Base-by-base conservation (phyloP, 2,329 filamentous ascomycete species). In the Botrytis byssoidea region DNA sequence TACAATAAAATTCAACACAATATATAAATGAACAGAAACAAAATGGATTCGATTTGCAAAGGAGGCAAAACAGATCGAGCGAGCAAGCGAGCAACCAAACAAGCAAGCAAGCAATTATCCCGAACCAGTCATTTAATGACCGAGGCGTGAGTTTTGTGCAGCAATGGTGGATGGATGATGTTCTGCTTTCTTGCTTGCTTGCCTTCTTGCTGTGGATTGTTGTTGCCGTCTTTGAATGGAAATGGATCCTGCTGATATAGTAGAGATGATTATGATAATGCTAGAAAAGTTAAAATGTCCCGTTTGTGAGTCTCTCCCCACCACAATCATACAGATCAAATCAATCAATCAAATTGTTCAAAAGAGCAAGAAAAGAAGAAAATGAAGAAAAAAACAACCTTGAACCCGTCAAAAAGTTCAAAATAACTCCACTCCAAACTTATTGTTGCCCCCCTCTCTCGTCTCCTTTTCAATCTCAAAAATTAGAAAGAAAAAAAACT, bases 361-460 rank as follows among this genome's bases (percentile, higher is more conserved):
- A 29, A 29, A 57, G n/a, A 16, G 51, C 16, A 9, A 57, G 51
- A 29, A 29, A 8, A 29, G 29, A 65, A 32, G 44, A 46, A 32
- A 32, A 22, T 32, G 37, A 29, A 22, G 14, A 32, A 29, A 22
- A 22, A 32, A 22, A 65, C 35, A 68, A 68, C 48, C 48, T 42
- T 68, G 65, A 68, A 68, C 46, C 65, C 48, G 55, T 68, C 65
- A 57, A n/a, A n/a, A 42, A 35, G n/a, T 59, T 32, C 29, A 32
- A 37, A 57, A 29, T 40, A 32, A 68, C 48, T 68, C 65, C 65
- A 68, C 46, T 68, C 18, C 25, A 32, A 68, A 68, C 46, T 55
- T 55, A 22, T 14, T 44, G n/a, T 32, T 32, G 9, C 9, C 20
- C 42, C 42, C 63, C 20, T 66, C 42, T 66, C 44, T 66, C 42